These are phyloP conservation scores for Baudoinia panamericana DNA, from an alignment of 495 filamentous ascomycete species.

Conservation along the genomic window DNA sequence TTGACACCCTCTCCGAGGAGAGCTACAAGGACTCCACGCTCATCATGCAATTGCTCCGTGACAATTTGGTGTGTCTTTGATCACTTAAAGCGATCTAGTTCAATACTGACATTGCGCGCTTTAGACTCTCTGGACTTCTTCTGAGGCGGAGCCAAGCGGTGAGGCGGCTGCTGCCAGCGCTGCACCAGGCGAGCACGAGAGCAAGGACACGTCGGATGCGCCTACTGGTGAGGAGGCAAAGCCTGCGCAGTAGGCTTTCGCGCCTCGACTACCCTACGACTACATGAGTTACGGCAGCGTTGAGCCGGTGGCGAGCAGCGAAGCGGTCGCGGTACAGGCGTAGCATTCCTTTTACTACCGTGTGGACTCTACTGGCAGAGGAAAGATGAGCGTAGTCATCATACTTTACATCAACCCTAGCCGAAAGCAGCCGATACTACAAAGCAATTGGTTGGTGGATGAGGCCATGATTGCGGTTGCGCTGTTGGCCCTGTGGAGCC, in stretches of 20 bases:
- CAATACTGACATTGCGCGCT: not conserved
- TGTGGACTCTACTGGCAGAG: not conserved
- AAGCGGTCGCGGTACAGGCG: not conserved
- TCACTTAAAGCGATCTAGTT: not conserved
- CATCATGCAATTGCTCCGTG: conserved; percentile 98
- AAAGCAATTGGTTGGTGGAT: too few species aligned
- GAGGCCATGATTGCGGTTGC: too few species aligned
- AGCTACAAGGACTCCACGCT: conserved; percentile 99
- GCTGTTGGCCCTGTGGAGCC: too few species aligned
- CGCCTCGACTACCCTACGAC: not conserved
- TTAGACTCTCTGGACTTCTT: conserved; percentile 98
- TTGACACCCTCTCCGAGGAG: conserved; percentile 97
- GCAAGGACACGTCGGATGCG: conserved; percentile 45
- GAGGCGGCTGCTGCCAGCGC: conserved; percentile 42
- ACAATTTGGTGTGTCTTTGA: conserved; percentile 74
- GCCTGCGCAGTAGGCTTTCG: conserved; percentile 8
- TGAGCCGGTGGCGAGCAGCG: not conserved
- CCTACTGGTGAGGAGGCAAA: conserved; percentile 15
- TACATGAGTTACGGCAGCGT: conserved; percentile 13
- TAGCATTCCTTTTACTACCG: conserved; percentile 12
- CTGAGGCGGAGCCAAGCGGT: conserved; percentile 71
- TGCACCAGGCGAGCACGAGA: conserved; percentile 36
- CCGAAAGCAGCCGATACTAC: too few species aligned
- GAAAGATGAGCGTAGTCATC: not conserved
- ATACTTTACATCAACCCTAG: conserved; percentile 1